Evolutionary conservation across 768 basidiomycete species (phyloP).

Genomic region (Hericium rajendrae): DNA sequence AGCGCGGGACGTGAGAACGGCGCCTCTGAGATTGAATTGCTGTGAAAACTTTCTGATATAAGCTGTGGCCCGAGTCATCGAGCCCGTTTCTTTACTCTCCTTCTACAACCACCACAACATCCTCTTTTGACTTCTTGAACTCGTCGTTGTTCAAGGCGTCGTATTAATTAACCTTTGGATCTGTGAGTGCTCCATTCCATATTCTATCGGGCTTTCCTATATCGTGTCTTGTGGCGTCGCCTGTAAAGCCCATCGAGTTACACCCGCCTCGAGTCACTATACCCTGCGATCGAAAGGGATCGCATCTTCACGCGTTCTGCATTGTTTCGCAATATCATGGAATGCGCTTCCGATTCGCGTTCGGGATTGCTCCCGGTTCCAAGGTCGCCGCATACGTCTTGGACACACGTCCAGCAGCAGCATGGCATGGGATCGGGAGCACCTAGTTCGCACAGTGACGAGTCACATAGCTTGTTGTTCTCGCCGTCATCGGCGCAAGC

Average conservation of each 20-base stretch:
- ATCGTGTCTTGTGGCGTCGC: conserved; percentile 9
- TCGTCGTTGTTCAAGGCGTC: conserved; percentile 10
- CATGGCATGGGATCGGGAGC: conserved; percentile 11
- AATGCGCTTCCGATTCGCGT: conserved; percentile 7
- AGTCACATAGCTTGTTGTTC: neutral
- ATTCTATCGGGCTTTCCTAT: conserved; percentile 12
- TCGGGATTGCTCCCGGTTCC: conserved; percentile 7
- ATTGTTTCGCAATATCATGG: conserved; percentile 3
- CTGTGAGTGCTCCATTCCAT: conserved; percentile 15
- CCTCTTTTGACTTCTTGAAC: neutral
- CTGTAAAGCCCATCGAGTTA: conserved; percentile 6
- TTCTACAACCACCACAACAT: conserved; percentile 2
- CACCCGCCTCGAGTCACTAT: neutral
- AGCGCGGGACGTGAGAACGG: neutral
- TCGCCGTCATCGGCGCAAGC: neutral
- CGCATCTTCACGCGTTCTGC: neutral
- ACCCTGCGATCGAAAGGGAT: conserved; percentile 2
- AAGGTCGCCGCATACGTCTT: neutral
- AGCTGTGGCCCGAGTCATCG: conserved; percentile 8
- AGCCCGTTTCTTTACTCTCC: neutral
- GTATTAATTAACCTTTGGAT: neutral
- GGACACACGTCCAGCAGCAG: conserved; percentile 5
- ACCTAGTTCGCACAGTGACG: neutral
- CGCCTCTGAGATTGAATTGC: conserved; percentile 13
- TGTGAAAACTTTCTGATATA: conserved; percentile 9